These are phyloP conservation scores for Amanita fuliginea DNA, from an alignment of 768 basidiomycete species.

Conservation along the genomic window DNA sequence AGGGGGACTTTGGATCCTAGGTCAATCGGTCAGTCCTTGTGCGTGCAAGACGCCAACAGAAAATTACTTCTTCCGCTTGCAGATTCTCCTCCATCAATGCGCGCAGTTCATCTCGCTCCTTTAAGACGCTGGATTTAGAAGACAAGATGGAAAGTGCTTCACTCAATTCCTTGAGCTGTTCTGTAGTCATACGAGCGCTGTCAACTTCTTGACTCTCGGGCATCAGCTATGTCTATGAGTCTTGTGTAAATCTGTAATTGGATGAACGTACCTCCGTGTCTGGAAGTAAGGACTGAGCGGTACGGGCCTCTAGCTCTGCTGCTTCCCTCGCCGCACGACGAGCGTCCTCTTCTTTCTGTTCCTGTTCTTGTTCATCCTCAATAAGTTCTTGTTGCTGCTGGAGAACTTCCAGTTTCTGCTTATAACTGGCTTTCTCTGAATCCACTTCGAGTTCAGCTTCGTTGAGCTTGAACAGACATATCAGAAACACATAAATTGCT, in stretches of 20 bases:
- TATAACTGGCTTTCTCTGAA: conserved; percentile 88
- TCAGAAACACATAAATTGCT: conserved; percentile 1
- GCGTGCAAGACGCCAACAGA: background rate
- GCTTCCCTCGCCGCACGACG: conserved; percentile 76
- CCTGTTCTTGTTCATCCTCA: conserved; percentile 98
- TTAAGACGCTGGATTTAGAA: conserved; percentile 88
- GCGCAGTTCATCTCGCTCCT: conserved; percentile 89
- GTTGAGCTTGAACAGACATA: conserved; percentile 55
- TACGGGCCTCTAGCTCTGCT: conserved; percentile 66
- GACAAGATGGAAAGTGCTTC: conserved; percentile 87
- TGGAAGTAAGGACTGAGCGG: conserved; percentile 76
- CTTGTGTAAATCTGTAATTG: background rate
- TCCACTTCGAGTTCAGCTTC: conserved; percentile 97
- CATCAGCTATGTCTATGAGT: conserved; percentile 33
- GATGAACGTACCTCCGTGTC: conserved; percentile 65
- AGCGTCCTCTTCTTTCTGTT: conserved; percentile 90
- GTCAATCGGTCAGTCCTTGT: conserved; percentile 3
- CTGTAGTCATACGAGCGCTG: conserved; percentile 92
- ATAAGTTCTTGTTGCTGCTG: conserved; percentile 99
- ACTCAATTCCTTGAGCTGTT: conserved; percentile 89
- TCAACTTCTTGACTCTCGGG: conserved; percentile 50
- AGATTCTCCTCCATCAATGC: conserved; percentile 92
- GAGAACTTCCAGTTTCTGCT: conserved; percentile 95
- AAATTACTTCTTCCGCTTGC: conserved; percentile 68
- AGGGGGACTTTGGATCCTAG: conserved; percentile 71